Conservation (phyloP, 768 basidiomycete genomes). For the Candolleomyces aberdarensis region DNA sequence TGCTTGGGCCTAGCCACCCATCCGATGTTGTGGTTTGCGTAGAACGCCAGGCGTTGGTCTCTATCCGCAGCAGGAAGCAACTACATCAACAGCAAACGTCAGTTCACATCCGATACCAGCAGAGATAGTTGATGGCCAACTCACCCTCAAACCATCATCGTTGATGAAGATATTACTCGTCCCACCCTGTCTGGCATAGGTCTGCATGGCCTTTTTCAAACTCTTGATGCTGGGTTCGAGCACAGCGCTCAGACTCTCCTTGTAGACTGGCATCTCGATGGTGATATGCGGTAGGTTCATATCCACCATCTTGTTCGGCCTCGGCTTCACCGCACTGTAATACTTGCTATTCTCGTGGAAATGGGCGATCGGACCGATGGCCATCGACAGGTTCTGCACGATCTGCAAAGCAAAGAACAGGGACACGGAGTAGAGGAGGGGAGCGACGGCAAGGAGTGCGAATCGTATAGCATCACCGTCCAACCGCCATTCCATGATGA, state of each 20-base stretch:
- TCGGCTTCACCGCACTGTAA: slow-evolving; percentile 67
- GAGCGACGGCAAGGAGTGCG: slow-evolving; percentile 54
- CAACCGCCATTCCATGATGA: slow-evolving; percentile 66
- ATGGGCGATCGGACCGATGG: slow-evolving; percentile 74
- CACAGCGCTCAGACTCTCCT: slow-evolving; percentile 67
- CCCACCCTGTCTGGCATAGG: slow-evolving; percentile 82
- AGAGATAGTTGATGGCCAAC: too few species aligned
- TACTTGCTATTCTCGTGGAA: slow-evolving; percentile 78
- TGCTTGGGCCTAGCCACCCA: slow-evolving; percentile 80
- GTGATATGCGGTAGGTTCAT: slow-evolving; percentile 69
- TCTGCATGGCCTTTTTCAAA: slow-evolving; percentile 81
- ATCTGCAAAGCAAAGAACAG: slow-evolving; percentile 18
- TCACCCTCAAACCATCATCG: slow-evolving; percentile 67
- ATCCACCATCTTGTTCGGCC: slow-evolving; percentile 44
- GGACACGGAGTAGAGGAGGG: slow-evolving; percentile 60
- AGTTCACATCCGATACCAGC: too few species aligned
- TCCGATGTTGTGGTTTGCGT: slow-evolving; percentile 68
- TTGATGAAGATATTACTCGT: slow-evolving; percentile 73
- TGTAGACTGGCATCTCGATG: slow-evolving; percentile 85
- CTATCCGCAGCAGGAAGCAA: slow-evolving; percentile 55
- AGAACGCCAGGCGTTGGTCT: slow-evolving; percentile 64
- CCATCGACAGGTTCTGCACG: slow-evolving; percentile 22
- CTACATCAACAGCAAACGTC: slow-evolving; percentile 25
- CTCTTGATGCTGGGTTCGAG: slow-evolving; percentile 72
- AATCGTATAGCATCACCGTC: slow-evolving; percentile 62